Evolutionary conservation across 306 rosid species (phyloP), one percentile per base, ranked within the genome.

Genomic region (Gastrolobium bilobum): DNA sequence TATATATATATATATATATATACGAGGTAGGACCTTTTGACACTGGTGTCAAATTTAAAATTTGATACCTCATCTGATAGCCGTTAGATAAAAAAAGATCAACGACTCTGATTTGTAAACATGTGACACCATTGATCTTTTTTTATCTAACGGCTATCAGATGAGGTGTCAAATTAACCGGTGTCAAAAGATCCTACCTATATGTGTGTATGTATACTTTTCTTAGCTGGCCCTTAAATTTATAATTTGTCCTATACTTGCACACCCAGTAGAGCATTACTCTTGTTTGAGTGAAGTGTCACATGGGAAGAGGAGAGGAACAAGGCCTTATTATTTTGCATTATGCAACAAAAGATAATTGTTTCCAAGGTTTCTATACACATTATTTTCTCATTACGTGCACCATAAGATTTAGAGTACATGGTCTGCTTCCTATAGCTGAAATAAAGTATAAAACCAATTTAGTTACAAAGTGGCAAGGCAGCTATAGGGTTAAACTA

Each of bases 341-440:
- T 34, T 37, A 46, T 70, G 62, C 83, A 35, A n/a, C 63, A 69
- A 70, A 69, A 59, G 64, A 48, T 62, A 20, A 69, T 54, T 43
- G 3, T 57, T 57, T 48, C 70, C 43, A 15, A 68, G 51, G 75
- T 42, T 68, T 37, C 38, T 4, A 37, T 2, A 43, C 75, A 15
- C 71, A 47, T 31, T 79, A 3, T 50, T 47, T 79, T 58, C 46
- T 70, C 83, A 46, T 48, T 70, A 26, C 9, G 4, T 69, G 77
- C 77, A 79, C 65, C 7, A 34, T 30, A 57, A 44, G 51, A 44
- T 34, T 68, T 33, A 6, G 76, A 78, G 33, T 43, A 14, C 66
- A 56, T 65, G 67, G 7, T 11, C 65, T 76, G 44, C 35, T 52
- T 52, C 42, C 65, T 20, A 39, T 29, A 14, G 31, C 10, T 38